These are phyloP conservation scores for Teunomyces kruisii DNA, from an alignment of 805 yeast genomes.

Conservation along the genomic window DNA sequence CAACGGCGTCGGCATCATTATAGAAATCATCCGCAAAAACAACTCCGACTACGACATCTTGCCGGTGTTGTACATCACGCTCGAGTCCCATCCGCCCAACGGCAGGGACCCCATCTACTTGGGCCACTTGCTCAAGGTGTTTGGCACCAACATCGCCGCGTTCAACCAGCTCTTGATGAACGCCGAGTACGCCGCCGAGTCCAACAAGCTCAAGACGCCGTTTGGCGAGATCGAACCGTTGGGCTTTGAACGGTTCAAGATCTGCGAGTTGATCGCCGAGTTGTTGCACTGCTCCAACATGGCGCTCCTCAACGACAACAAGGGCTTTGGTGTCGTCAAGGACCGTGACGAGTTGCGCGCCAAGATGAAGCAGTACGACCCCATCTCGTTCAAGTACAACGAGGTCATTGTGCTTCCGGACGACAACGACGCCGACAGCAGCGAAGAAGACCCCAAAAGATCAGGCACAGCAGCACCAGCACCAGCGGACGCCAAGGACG, in stretches of 20 bases:
- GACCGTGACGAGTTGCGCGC: conserved; percentile 37
- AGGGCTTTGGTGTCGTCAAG: conserved; percentile 42
- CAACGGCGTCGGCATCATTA: conserved; percentile 49
- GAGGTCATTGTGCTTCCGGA: conserved; percentile 40
- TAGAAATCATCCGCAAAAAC: conserved; percentile 46
- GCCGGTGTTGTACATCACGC: conserved; percentile 44
- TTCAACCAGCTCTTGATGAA: conserved; percentile 37
- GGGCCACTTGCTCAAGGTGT: conserved; percentile 43
- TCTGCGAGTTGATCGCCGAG: conserved; percentile 48
- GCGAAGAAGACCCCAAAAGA: conserved; percentile 9
- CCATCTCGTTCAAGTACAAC: conserved; percentile 45
- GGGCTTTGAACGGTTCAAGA: conserved; percentile 47
- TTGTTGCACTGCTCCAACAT: conserved; percentile 47
- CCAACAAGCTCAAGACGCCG: conserved; percentile 20
- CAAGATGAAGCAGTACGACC: conserved; percentile 43
- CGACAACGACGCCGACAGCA: conserved; percentile 10
- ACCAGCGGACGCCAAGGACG: conserved; percentile 1
- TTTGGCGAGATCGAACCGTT: conserved; percentile 37
- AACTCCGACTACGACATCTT: conserved; percentile 47
- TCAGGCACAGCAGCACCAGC: too few relatives aligned
- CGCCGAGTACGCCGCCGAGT: conserved; percentile 14
- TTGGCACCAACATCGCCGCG: conserved; percentile 36
- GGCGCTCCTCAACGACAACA: conserved; percentile 45
- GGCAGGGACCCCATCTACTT: conserved; percentile 48
- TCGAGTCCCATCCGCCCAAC: conserved; percentile 48